Base-by-base conservation (phyloP, 805 yeast genomes). In the Ogataea ganodermae region DNA sequence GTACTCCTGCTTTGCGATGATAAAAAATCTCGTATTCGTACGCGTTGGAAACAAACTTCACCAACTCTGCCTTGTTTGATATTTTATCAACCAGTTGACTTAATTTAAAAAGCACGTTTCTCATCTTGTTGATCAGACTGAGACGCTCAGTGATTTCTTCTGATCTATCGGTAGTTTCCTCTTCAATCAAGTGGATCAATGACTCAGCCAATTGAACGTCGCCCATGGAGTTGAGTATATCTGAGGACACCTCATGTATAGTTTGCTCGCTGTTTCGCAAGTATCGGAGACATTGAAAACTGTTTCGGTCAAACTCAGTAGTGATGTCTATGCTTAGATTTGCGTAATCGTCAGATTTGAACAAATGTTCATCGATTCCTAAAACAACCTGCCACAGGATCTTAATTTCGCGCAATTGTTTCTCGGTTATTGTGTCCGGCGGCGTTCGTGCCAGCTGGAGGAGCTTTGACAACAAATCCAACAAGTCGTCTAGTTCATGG, bases 331-430 rank as follows among this genome's bases (percentile, higher is more conserved):
- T 35, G 8, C 50, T 54, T 20, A 61, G 10, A 27, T 56, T 49
- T 16, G 50, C 45, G 32, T 53, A 56, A 17, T 45, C 35, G 5
- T 50, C 42, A 2, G 51, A 35, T n/a, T 53, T 47, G 42, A 60
- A 61, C 16, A 33, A 1, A 14, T 44, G 46, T 23, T 55, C 63
- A 23, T 58, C 56, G 8, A 60, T 58, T 2, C 65, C 62, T n/a
- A 61, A 41, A 8, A 61, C 41, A 8, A 57, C 40, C 38, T 58
- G 63, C 65, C 65, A 61, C 10, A 55, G 46, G 1, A 51, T 39
- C 36, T 51, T 56, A 14, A 59, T 48, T 10, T 53, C 52, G 32
- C 53, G 45, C 22, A 60, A 37, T 26, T 42, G 44, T 18, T 20
- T 36, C 5, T 18, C 7, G 5, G 44, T 37, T 7, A 45, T 21